phyloP scores from a whole-genome alignment of 106 monocot genomes.

The Phalaenopsis equestris region DNA sequence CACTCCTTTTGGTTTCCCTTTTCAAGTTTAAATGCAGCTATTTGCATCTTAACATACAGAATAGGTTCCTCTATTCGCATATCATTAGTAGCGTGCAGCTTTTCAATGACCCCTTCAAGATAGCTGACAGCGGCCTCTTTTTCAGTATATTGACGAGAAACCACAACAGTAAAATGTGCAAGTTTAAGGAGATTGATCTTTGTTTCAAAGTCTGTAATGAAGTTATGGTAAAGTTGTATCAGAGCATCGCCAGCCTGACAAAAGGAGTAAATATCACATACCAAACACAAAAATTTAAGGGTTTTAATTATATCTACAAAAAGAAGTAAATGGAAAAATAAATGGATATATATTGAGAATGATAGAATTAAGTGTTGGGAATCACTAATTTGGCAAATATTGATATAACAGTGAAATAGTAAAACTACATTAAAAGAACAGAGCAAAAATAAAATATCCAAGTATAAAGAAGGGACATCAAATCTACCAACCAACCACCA shows the following conservation, averaged over 20 bases:
- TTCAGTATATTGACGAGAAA: slow-evolving; percentile 86
- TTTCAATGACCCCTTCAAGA: slow-evolving; percentile 81
- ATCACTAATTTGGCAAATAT: not conserved
- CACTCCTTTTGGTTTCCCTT: slow-evolving; percentile 74
- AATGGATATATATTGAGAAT: not conserved
- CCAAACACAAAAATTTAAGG: not conserved
- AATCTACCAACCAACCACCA: not conserved
- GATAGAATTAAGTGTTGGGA: not conserved
- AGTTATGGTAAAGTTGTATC: slow-evolving; percentile 92
- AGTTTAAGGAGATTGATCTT: slow-evolving; percentile 99
- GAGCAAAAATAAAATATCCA: not conserved
- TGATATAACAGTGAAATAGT: not conserved
- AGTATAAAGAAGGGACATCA: not conserved
- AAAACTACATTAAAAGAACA: not conserved
- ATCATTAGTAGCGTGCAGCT: slow-evolving; percentile 63
- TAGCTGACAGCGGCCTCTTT: slow-evolving; percentile 84
- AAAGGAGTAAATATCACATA: not conserved
- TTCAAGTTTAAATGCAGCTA: slow-evolving; percentile 75
- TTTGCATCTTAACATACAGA: slow-evolving; percentile 94
- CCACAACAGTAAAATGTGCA: slow-evolving; percentile 79
- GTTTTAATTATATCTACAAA: not conserved
- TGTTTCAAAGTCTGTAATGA: slow-evolving; percentile 96
- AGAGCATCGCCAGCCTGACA: slow-evolving; percentile 86
- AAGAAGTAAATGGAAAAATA: not conserved
- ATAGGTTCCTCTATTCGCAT: slow-evolving; percentile 68